These are phyloP conservation scores for Pleurostoma richardsiae DNA, from an alignment of 2,329 filamentous ascomycete species.

Conservation along the genomic window DNA sequence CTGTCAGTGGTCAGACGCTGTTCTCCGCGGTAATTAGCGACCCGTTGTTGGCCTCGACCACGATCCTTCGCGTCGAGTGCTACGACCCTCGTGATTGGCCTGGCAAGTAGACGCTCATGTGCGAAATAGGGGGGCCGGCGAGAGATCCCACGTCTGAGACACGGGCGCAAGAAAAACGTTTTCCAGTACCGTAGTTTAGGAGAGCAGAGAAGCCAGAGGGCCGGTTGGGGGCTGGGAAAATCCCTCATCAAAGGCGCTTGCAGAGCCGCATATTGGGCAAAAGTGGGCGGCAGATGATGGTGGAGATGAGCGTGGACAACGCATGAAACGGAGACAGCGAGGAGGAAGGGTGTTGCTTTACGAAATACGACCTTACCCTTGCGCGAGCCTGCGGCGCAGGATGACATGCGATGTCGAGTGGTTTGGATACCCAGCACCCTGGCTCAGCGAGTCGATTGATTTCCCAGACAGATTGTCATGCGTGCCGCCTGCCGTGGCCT, in stretches of 20 bases:
- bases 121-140: background rate
- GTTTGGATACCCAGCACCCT: too few relatives aligned
- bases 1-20: background rate
- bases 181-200: background rate
- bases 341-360: too few relatives aligned
- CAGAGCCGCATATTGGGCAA: background rate
- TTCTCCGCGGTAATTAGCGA: background rate
- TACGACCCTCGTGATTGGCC: background rate
- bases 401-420: too few relatives aligned
- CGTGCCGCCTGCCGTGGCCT: background rate
- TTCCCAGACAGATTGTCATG: background rate
- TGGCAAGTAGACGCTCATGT: background rate
- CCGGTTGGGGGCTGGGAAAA: background rate
- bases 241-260: background rate
- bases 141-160: too few relatives aligned
- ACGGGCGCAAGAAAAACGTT: too few relatives aligned
- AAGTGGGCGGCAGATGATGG: background rate
- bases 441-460: too few relatives aligned
- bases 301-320: too few relatives aligned
- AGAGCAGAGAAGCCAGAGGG: background rate
- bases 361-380: too few relatives aligned
- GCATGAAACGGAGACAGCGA: too few relatives aligned
- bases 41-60: background rate
- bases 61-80: background rate
- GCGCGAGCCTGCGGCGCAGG: too few relatives aligned